Evolutionary conservation across 1,139 yeast genomes (phyloP), one percentile per base, ranked within the genome.

Genomic region (Taphrina wiesneri): DNA sequence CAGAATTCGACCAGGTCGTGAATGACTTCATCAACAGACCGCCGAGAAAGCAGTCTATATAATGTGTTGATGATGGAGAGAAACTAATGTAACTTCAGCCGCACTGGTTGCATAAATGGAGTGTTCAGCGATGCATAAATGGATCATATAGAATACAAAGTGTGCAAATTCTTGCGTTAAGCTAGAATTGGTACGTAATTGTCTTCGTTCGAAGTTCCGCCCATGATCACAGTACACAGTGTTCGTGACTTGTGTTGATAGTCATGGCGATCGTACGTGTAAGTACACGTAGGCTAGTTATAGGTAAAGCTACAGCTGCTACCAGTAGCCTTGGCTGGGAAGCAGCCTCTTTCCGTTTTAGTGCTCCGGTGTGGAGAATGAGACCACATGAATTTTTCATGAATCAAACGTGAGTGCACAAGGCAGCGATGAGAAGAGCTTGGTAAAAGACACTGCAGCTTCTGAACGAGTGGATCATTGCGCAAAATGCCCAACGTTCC

Each of bases 1-100:
- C 77, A 39, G 87, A 81, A 45, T 88, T 89, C 70, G 85, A 88
- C 74, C 71, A 72, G 13, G 76, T 78, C 51, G 78, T 87, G 2
- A 72, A 81, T 53, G 74, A 78, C 30, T 62, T 62, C 30, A 53
- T 53, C 54, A 54, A 53, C 28, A 17, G 62, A 45, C 57, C 57
- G 34, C 54, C 54, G n/a, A 9, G 54, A 28, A 49, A 49, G 36
- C 54, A 49, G 36, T 28, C 36, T 30, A 49, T 49, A 9, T 49
- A 15, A 49, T 45, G 17, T 39, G 9, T 11, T 15, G 2, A 32
- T 32, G 17, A 6, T 41, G 46, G 46, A n/a, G 17, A 17, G 17
- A 41, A 9, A 41, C 11, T 2, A 13, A 32, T 32, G 36, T 32
- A 11, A 32, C 9, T 32, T 2, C 5, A 32, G n/a, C n/a, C n/a